A percentile compares a stretch with the other conserved stretches of the same genome.
Evolutionary conservation across 257 asterid species (phyloP).

Genomic region (Catharanthus roseus): DNA sequence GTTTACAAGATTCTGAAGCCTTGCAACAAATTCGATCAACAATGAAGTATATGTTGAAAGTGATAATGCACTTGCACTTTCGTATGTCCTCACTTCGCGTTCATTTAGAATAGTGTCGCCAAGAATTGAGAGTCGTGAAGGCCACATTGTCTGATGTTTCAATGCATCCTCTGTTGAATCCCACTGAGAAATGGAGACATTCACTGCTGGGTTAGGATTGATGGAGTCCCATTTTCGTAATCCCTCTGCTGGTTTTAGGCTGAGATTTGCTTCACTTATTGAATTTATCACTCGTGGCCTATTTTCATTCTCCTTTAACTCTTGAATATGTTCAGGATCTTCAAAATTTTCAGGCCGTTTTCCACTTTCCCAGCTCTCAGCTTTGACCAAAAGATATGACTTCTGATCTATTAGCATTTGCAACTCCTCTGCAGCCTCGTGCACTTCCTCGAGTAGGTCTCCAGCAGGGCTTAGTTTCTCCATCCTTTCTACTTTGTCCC

Average conservation of each 20-base stretch:
- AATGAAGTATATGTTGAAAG: constrained; percentile 73
- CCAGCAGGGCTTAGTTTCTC: constrained; percentile 54
- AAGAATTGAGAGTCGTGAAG: constrained; percentile 78
- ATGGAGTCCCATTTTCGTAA: constrained; percentile 32
- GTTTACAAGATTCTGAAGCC: constrained; percentile 78
- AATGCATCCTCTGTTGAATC: constrained; percentile 65
- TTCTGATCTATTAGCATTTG: constrained; percentile 79
- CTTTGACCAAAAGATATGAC: constrained; percentile 78
- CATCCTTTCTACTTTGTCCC: constrained; percentile 90
- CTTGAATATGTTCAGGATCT: constrained; percentile 57
- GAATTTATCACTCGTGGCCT: constrained; percentile 46
- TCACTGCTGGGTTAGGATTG: constrained; percentile 36
- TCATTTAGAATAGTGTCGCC: constrained; percentile 65
- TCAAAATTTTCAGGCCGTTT: constrained; percentile 47
- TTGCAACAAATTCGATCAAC: constrained; percentile 86
- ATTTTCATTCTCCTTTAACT: constrained; percentile 57
- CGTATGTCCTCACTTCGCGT: constrained; percentile 75
- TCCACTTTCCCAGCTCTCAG: constrained; percentile 68
- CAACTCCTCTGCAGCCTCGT: constrained; percentile 82
- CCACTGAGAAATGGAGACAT: constrained; percentile 50
- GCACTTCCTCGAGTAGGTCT: constrained; percentile 63
- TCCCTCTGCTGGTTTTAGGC: constrained; percentile 41
- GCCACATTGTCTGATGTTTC: constrained; percentile 73
- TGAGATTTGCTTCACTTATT: constrained; percentile 39
- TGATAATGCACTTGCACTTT: constrained; percentile 91